phyloP scores from a whole-genome alignment of 371 early-diverging fungal genomes.

The Apophysomyces trapeziformis region DNA sequence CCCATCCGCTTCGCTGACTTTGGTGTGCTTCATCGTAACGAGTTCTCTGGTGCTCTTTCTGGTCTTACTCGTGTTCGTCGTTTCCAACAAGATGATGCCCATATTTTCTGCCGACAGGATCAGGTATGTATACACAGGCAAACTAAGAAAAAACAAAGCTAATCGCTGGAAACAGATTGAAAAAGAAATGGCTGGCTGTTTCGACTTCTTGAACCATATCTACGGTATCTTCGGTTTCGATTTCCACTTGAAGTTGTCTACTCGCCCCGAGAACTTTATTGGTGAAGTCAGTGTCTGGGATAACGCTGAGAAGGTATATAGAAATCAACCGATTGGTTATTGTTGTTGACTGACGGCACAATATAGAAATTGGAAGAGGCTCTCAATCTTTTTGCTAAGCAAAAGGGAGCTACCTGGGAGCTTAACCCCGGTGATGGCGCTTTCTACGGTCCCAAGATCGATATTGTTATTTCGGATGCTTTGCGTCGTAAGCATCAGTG shows the following conservation, averaged over 20 bases:
- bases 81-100: slow-evolving; percentile 99
- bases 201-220: slow-evolving; percentile 84
- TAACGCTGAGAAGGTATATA: slow-evolving; percentile 83
- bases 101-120: slow-evolving; percentile 95
- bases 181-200: slow-evolving; percentile 77
- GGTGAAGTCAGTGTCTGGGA: slow-evolving; percentile 97
- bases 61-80: slow-evolving; percentile 99
- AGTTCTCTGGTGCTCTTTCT: slow-evolving; percentile 95
- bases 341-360: slow-evolving; percentile 60
- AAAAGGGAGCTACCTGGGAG: slow-evolving; percentile 74
- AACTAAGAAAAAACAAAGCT: not conserved
- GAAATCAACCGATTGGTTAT: slow-evolving; percentile 65
- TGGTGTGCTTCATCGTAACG: slow-evolving; percentile 99
- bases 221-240: slow-evolving; percentile 95
- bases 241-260: slow-evolving; percentile 91
- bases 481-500: slow-evolving; percentile 95
- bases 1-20: slow-evolving; percentile 99
- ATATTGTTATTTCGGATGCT: slow-evolving; percentile 97
- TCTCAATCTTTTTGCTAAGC: slow-evolving; percentile 68
- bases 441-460: slow-evolving; percentile 99
- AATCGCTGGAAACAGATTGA: slow-evolving; percentile 40
- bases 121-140: slow-evolving; percentile 59
- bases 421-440: slow-evolving; percentile 99
- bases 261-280: slow-evolving; percentile 97
- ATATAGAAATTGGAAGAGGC: slow-evolving; percentile 74